Conservation (phyloP, 768 basidiomycete species). For the Jaapia argillacea region DNA sequence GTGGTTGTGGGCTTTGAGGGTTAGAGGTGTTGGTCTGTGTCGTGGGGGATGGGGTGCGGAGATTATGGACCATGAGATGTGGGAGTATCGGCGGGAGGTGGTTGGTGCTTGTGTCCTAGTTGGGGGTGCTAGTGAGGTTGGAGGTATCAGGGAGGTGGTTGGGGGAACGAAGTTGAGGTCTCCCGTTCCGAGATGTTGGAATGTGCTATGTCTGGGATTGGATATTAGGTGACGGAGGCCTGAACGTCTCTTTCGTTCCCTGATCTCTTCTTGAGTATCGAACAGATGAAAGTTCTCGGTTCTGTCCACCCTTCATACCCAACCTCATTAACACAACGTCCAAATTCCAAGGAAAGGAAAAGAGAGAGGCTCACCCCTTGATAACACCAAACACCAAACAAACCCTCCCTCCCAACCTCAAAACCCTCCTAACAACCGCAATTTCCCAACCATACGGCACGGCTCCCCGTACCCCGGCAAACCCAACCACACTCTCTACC, state of each 20-base stretch:
- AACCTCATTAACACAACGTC: too few relatives aligned
- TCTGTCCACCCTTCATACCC: conserved; percentile 40
- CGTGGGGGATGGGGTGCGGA: too few relatives aligned
- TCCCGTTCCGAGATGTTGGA: not conserved
- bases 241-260: conserved; percentile 22
- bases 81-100: too few relatives aligned
- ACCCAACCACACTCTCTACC: conserved; percentile 56
- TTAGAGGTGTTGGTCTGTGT: too few relatives aligned
- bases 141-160: too few relatives aligned
- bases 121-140: too few relatives aligned
- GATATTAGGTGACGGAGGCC: conserved; percentile 38
- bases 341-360: too few relatives aligned
- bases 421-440: conserved; percentile 42
- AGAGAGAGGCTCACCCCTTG: conserved; percentile 67
- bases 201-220: conserved; percentile 23
- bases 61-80: too few relatives aligned
- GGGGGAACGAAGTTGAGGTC: not conserved
- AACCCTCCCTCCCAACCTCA: conserved; percentile 45
- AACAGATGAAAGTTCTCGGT: conserved; percentile 44
- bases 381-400: conserved; percentile 51
- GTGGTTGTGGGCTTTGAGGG: too few relatives aligned
- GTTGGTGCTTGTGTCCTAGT: too few relatives aligned
- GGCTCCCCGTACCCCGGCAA: conserved; percentile 34
- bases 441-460: conserved; percentile 25
- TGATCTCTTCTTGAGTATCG: conserved; percentile 14